A percentile compares a stretch with the other conserved stretches of the same genome.
phyloP scores from a whole-genome alignment of 257 asterid genomes.

The Rehmannia glutinosa region DNA sequence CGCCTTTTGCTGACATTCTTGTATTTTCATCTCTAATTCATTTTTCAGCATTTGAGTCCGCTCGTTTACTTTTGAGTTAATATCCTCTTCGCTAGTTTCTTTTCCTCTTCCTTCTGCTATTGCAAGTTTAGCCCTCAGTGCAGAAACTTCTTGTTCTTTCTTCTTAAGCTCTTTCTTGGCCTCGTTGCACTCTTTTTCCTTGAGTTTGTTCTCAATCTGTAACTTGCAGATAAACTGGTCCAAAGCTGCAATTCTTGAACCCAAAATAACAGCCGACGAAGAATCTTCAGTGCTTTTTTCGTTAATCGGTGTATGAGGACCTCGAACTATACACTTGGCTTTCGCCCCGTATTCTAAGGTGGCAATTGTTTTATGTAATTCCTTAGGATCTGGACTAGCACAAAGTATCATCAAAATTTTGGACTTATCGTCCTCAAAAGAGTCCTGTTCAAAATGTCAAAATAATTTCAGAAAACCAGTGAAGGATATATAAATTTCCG shows the following conservation, averaged over 20 bases:
- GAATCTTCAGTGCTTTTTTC: conserved; percentile 77
- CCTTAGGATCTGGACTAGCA: conserved; percentile 94
- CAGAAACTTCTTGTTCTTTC: conserved; percentile 68
- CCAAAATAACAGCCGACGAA: conserved; percentile 60
- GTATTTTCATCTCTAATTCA: conserved; percentile 61
- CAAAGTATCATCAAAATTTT: conserved; percentile 90
- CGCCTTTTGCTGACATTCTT: conserved; percentile 61
- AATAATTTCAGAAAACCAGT: background rate
- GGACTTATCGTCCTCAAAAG: conserved; percentile 92
- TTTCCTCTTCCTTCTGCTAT: conserved; percentile 17
- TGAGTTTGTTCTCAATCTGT: conserved; percentile 69
- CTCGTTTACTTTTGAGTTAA: conserved; percentile 52
- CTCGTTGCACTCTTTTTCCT: conserved; percentile 56
- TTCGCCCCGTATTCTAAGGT: conserved; percentile 95
- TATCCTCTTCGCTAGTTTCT: conserved; percentile 48
- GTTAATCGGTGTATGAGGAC: conserved; percentile 67
- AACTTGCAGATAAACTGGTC: conserved; percentile 77
- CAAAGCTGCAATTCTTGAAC: conserved; percentile 75
- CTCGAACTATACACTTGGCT: conserved; percentile 91
- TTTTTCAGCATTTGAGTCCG: conserved; percentile 36
- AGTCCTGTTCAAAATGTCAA: conserved; percentile 47
- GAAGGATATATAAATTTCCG: background rate
- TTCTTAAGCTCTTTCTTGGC: conserved; percentile 56
- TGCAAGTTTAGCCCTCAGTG: conserved; percentile 53
- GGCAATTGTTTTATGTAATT: conserved; percentile 84